phyloP scores from a whole-genome alignment of 352 stramenopile genomes.

The Phytophthora nicotianae region DNA sequence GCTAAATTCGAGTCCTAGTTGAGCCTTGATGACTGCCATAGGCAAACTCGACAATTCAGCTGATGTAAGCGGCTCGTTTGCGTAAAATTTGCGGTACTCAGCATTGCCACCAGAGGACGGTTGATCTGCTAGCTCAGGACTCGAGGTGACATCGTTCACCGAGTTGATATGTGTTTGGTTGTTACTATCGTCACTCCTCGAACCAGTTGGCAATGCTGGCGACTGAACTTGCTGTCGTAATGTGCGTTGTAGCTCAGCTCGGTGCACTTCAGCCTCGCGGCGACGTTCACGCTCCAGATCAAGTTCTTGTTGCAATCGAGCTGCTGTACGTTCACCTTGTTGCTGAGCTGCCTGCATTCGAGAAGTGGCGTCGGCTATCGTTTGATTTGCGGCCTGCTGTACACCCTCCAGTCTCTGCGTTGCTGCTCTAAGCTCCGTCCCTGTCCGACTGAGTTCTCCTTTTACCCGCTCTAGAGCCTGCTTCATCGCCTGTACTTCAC shows the following conservation, averaged over 20 bases:
- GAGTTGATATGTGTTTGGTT: constrained; percentile 18
- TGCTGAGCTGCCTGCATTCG: constrained; percentile 59
- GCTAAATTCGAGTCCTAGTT: constrained; percentile 68
- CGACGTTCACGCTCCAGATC: constrained; percentile 63
- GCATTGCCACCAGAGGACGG: constrained; percentile 7
- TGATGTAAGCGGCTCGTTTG: constrained; percentile 69
- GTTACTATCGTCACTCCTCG: constrained; percentile 10
- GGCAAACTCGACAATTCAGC: constrained; percentile 68
- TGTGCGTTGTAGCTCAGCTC: constrained; percentile 58
- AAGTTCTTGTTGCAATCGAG: constrained; percentile 54
- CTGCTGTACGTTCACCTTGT: constrained; percentile 49
- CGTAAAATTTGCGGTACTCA: constrained; percentile 67
- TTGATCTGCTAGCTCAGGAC: constrained; percentile 23
- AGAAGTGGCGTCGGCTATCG: constrained; percentile 56
- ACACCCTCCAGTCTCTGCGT: constrained; percentile 57
- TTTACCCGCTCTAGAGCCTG: constrained; percentile 62
- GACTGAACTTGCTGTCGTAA: constrained; percentile 43
- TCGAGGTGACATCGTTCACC: constrained; percentile 4
- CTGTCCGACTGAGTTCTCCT: constrained; percentile 51
- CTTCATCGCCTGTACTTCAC: constrained; percentile 52
- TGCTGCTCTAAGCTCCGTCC: constrained; percentile 47
- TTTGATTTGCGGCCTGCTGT: constrained; percentile 65
- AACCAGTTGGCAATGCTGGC: constrained; percentile 11
- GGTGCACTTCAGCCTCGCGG: constrained; percentile 62
- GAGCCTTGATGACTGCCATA: constrained; percentile 74